Evolutionary conservation across 495 filamentous ascomycete genomes (phyloP), one percentile per base, ranked within the genome.

Genomic region (Hyaloscypha finlandica): DNA sequence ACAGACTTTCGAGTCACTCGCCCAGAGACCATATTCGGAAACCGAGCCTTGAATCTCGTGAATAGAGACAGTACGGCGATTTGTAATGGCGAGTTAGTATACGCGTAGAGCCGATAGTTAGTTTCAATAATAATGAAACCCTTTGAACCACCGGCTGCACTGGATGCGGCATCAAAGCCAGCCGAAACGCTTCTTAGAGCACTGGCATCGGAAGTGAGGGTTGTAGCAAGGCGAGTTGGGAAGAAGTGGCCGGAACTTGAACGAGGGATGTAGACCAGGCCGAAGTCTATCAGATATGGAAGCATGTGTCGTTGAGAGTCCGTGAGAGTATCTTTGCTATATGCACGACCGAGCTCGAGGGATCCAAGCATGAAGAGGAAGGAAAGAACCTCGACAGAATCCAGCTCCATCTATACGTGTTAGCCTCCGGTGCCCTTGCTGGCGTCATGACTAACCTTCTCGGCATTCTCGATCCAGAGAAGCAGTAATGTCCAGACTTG

Each of bases 81-180:
- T 76, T 96, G 93, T 0, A 99, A 85, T 0, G 92, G 91, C 0
- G 93, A 97, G 30, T 87, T 88, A 6, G 96, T 97, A 80, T 98
- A 99, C 35, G 95, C 95, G 79, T 99, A 99, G 70, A 99, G 78
- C 32, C 95, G 91, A 80, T 97, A 97, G 80, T 99, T 99, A n/a
- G 95, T 99, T 82, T 99, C 95, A 70, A 98, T 84, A 70, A 99
- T 91, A 73, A 99, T 92, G 81, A 93, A 94, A 42, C 94, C 94
- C 63, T 88, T 87, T 16, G 83, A 73, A 48, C 84, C 81, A 69
- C 75, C 75, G 56, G 74, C 68, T 11, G 78, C 68, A 48, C 83
- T 77, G 19, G 87, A 79, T 60, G 84, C 84, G 11, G 72, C 74
- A 68, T 80, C 76, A 69, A 89, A 85, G 25, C 81, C 81, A 20